These are phyloP conservation scores for Prototheca stagnorum DNA, from an alignment of 163 green algal species.

Conservation along the genomic window DNA sequence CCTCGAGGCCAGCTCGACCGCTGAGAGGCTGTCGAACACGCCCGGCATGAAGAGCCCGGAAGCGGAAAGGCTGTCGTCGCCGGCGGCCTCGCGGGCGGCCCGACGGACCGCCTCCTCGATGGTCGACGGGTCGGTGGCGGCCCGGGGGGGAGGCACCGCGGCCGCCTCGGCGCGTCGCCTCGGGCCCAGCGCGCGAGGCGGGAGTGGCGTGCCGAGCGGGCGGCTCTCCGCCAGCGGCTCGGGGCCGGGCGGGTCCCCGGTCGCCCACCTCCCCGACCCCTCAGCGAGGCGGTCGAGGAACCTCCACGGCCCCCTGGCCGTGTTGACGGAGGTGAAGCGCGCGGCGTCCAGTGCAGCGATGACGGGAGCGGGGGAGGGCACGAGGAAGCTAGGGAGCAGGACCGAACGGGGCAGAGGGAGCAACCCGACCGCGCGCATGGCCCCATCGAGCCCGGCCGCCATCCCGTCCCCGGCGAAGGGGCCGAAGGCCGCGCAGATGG, in stretches of 20 bases:
- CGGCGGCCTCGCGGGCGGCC: background rate
- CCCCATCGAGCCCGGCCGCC: constrained; percentile 6
- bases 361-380: background rate
- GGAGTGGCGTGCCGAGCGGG: too few relatives aligned
- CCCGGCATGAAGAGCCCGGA: constrained; percentile 5
- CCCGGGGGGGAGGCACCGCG: too few relatives aligned
- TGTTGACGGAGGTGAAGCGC: constrained; percentile 17
- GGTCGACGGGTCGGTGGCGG: too few relatives aligned
- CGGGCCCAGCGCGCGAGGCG: too few relatives aligned
- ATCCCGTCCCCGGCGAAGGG: constrained; percentile 16
- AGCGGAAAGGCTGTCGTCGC: background rate
- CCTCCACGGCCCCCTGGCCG: constrained; percentile 12
- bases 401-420: background rate
- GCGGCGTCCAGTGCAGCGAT: background rate
- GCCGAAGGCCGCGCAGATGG: constrained; percentile 4
- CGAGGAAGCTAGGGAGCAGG: too few relatives aligned
- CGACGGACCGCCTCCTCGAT: background rate
- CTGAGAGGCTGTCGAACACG: constrained; percentile 33
- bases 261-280: too few relatives aligned
- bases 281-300: constrained; percentile 18
- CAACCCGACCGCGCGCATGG: background rate
- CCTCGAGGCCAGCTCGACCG: constrained; percentile 18
- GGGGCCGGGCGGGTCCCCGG: too few relatives aligned
- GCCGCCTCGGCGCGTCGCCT: too few relatives aligned
- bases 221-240: too few relatives aligned